Base-by-base conservation (phyloP, 768 basidiomycete genomes). In the Trametes sanguinea region DNA sequence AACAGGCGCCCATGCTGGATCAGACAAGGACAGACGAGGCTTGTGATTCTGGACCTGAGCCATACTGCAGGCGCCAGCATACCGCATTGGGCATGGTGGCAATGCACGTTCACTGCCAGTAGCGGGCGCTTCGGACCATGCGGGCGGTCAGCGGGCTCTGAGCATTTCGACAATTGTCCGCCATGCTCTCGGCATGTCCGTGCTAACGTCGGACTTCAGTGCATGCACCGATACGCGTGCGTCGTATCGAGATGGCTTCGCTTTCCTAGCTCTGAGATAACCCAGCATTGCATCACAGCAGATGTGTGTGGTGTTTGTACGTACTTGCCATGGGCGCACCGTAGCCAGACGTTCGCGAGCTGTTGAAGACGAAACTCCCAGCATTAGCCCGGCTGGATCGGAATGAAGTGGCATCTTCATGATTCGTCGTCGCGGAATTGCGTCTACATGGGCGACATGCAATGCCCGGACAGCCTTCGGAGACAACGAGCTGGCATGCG, bases 1-100 rank as follows among this genome's bases (percentile, higher is more conserved):
- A 39, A 40, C 30, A 43, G 44, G 57, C 57, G 57, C 48, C 57
- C 57, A 59, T 43, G 57, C 50, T 50, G 56, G 35, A 30, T 4
- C 11, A 30, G 17, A 43, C 33, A 32, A 54, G 40, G 42, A 11
- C 27, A 32, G 3, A 27, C 53, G 2, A 2, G 45, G 53, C 54
- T 51, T 32, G 60, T 61, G 60, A 61, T 61, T 61, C 33, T 42
- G 22, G 22, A 22, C 30, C 42, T 48, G 10, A 0, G 11, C 10
- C 1, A 17, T 2, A 46, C 45, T 17, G 45, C 4, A 29, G 42
- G 42, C 14, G 7, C 42, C 5, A 43, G 14, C 42, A 43, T 43
- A 43, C 42, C 42, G 4, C 14, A 14, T 43, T 5, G 7, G 42
- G 42, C 7, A 16, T 43, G 14, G 42, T 43, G 42, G 4, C 43